Evolutionary conservation across 371 early-diverging fungal genomes (phyloP).

Genomic region (Mucor mucedo): DNA sequence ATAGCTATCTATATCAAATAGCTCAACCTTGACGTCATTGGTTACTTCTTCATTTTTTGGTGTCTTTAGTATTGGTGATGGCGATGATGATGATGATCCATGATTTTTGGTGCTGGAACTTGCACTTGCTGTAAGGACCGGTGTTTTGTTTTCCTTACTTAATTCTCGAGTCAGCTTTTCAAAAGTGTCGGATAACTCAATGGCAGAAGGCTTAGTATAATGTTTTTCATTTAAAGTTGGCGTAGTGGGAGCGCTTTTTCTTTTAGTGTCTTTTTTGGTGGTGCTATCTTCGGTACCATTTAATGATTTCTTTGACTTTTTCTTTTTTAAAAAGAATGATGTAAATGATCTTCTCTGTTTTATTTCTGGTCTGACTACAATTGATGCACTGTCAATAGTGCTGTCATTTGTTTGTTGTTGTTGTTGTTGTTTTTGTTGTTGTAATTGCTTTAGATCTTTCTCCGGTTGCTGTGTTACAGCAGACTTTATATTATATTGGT

Average conservation of each 20-base stretch:
- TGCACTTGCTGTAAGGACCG: neutral
- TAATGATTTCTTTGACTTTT: slow-evolving; percentile 23
- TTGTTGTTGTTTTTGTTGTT: neutral
- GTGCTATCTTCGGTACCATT: neutral
- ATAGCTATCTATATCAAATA: slow-evolving; percentile 23
- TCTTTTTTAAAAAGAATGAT: slow-evolving; percentile 26
- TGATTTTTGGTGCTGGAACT: neutral
- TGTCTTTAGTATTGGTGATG: neutral
- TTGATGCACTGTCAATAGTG: neutral
- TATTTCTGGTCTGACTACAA: slow-evolving; percentile 10
- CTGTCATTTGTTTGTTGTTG: slow-evolving; percentile 5
- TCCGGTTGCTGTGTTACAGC: slow-evolving; percentile 15
- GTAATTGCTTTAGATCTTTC: neutral
- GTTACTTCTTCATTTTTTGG: slow-evolving; percentile 9
- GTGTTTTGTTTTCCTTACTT: neutral
- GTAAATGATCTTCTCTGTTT: slow-evolving; percentile 24
- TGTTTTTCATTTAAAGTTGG: neutral
- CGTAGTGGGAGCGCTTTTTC: slow-evolving; percentile 24
- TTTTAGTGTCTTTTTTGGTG: neutral
- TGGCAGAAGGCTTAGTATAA: neutral
- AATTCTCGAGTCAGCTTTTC: neutral
- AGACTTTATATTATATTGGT: slow-evolving; percentile 12
- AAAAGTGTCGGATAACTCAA: neutral
- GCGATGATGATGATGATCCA: neutral
- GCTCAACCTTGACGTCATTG: slow-evolving; percentile 10